phyloP scores from a whole-genome alignment of 495 filamentous ascomycete genomes.

The Cryomyces minteri region DNA sequence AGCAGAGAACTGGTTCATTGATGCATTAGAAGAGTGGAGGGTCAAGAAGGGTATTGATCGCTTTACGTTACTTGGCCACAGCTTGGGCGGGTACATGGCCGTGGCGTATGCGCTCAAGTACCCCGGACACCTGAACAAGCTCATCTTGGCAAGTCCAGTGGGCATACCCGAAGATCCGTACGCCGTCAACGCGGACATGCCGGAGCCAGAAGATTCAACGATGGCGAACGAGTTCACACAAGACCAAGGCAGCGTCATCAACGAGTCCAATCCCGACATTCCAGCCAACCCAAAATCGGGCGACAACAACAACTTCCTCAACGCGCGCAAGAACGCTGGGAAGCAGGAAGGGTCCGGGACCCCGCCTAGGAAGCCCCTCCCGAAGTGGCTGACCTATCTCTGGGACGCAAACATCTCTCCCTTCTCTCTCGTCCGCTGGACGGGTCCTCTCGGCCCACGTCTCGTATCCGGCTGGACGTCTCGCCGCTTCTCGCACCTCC shows the following conservation, averaged over 20 bases:
- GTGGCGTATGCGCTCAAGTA: conserved; percentile 94
- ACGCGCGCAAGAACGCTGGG: conserved; percentile 25
- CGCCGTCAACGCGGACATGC: conserved; percentile 64
- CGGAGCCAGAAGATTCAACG: conserved; percentile 51
- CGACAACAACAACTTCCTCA: conserved; percentile 41
- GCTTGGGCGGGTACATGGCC: conserved; percentile 82
- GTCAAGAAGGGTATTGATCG: conserved; percentile 71
- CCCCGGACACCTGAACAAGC: conserved; percentile 80
- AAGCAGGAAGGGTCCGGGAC: conserved; percentile 9
- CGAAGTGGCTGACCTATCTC: conserved; percentile 74
- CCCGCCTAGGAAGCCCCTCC: conserved; percentile 32
- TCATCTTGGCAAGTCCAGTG: conserved; percentile 85
- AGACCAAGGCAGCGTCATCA: conserved; percentile 42
- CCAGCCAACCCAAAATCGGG: conserved; percentile 20
- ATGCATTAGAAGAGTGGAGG: conserved; percentile 92
- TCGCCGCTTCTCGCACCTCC: conserved; percentile 77
- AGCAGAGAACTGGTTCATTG: conserved; percentile 91
- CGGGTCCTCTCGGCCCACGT: conserved; percentile 80
- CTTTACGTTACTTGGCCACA: conserved; percentile 87
- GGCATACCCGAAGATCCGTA: conserved; percentile 92
- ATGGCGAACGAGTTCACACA: conserved; percentile 56
- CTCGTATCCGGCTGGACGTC: conserved; percentile 91
- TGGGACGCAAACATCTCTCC: conserved; percentile 98
- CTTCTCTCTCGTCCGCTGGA: conserved; percentile 74
- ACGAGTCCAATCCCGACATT: conserved; percentile 10